Evolutionary conservation across 2,329 filamentous ascomycete species (phyloP), one percentile per base, ranked within the genome.

Genomic region (Eurotiales sp.): DNA sequence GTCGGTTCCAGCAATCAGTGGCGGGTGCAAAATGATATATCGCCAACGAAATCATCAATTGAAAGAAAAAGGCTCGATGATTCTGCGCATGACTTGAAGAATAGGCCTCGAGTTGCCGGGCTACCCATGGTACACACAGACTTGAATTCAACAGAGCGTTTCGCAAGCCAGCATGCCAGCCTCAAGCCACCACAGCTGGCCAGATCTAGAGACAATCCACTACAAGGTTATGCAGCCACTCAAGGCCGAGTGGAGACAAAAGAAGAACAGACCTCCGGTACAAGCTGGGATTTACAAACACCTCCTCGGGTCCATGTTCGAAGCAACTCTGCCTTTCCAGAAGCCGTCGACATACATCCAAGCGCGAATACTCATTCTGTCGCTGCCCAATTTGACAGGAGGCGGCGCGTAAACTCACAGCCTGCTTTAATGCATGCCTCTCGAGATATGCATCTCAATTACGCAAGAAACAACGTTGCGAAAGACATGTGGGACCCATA

Each of bases 301-400:
- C 51, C 41, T 11, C 51, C 51, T 23, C 46, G 51, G 11, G 46
- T 43, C 12, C 46, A 53, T 36, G 41, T 49, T 12, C 45, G 40
- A 46, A 53, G 46, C 19, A 39, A 32, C 22, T 53, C 51, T 7
- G 48, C 41, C 39, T 45, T 45, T 17, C 42, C 48, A 4, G 51
- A 53, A 30, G 11, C 36, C 17, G 43, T 19, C 21, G 45, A 42
- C 39, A 45, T 48, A 40, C 23, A 19, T 37, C 23, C 32, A 30
- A 47, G 12, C 14, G 29, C 17, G 17, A 22, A 34, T 19, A 12
- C 19, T 6, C 23, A 15, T 25, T 29, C 47, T 11, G 47, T 29
- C 2, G 39, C 30, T 15, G 17, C 15, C 22, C 45, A 45, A 10
- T 48, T 49, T 19, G 51, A 45, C 14, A 42, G 36, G 12, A 44